Conservation (phyloP, 1,284 basidiomycete species). For the Sparassis latifolia region DNA sequence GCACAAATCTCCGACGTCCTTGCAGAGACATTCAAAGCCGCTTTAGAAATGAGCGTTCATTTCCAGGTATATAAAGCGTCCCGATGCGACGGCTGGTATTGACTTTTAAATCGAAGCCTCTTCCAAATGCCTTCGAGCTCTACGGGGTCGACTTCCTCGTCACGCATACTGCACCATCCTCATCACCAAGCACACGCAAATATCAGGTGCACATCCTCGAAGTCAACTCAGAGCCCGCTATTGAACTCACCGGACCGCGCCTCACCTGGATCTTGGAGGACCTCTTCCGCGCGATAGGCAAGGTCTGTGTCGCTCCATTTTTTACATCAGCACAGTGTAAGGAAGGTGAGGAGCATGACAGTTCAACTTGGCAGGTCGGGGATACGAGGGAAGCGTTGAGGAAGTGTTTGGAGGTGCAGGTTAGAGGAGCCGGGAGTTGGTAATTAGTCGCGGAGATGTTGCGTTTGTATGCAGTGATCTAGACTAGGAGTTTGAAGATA, state of each 20-base stretch:
- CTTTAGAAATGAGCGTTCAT: slow-evolving; percentile 77
- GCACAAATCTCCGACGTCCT: slow-evolving; percentile 62
- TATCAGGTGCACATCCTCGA: slow-evolving; percentile 81
- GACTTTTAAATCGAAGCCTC: slow-evolving; percentile 39
- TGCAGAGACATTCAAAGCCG: slow-evolving; percentile 82
- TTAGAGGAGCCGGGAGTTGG: slow-evolving; percentile 25
- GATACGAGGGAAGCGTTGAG: slow-evolving; percentile 14
- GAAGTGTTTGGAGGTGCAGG: slow-evolving; percentile 25
- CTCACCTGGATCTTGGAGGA: slow-evolving; percentile 76
- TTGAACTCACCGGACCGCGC: slow-evolving; percentile 86
- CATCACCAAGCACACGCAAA: slow-evolving; percentile 11
- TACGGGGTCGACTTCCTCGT: slow-evolving; percentile 92
- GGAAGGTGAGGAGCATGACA: slow-evolving; percentile 6
- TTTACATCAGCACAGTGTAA: slow-evolving; percentile 24
- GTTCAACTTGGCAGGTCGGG: slow-evolving; percentile 15
- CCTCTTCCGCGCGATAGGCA: slow-evolving; percentile 70
- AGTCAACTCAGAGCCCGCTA: slow-evolving; percentile 94
- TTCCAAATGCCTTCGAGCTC: slow-evolving; percentile 93
- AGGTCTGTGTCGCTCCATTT: slow-evolving; percentile 67
- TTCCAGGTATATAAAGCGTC: slow-evolving; percentile 59
- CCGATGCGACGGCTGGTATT: slow-evolving; percentile 5
- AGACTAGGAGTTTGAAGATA: neutral
- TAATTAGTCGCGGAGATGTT: slow-evolving; percentile 1
- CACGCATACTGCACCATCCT: slow-evolving; percentile 34
- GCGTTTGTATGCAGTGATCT: neutral